These are phyloP conservation scores for Aegilops longissima DNA, from an alignment of 176 grass and related monocot species.

Conservation along the genomic window DNA sequence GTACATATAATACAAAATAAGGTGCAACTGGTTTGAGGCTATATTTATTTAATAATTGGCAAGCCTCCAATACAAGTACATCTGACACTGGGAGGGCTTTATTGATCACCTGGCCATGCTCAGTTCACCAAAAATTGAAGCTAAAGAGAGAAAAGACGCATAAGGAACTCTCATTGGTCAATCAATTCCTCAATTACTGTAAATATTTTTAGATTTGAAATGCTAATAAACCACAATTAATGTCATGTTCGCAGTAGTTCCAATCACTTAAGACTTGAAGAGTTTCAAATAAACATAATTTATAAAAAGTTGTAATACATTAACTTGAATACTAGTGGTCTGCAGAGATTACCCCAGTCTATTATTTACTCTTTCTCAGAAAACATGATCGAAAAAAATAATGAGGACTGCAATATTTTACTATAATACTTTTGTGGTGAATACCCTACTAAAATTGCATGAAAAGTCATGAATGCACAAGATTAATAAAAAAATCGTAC, in stretches of 20 bases:
- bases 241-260: neutral
- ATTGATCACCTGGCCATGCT: too few species aligned
- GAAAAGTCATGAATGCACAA: neutral
- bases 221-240: neutral
- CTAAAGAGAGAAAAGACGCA: neutral
- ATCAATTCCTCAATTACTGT: neutral
- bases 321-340: neutral
- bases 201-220: neutral
- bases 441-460: neutral
- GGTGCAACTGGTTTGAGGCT: neutral
- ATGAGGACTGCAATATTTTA: neutral
- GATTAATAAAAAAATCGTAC: neutral
- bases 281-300: neutral
- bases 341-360: neutral
- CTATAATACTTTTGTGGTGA: neutral
- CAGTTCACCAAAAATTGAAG: neutral
- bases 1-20: neutral
- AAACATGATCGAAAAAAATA: neutral
- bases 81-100: too few species aligned
- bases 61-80: neutral
- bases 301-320: neutral
- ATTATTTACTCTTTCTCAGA: neutral
- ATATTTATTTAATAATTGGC: neutral
- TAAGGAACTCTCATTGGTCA: neutral
- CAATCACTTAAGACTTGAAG: neutral